Evolutionary conservation across 495 filamentous ascomycete species (phyloP).

Genomic region (Oleoguttula mirabilis): DNA sequence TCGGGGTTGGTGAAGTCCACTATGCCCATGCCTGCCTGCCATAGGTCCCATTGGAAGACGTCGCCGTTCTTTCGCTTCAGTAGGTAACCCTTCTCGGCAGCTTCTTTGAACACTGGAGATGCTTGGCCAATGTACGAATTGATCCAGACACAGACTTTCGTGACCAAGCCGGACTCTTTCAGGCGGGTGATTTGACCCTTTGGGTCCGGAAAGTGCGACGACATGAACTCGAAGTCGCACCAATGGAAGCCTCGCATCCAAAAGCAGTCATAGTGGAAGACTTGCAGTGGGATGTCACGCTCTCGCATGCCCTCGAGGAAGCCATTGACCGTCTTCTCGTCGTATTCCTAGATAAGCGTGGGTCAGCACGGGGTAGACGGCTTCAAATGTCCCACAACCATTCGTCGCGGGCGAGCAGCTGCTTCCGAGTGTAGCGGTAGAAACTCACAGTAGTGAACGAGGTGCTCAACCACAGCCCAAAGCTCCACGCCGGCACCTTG

Average conservation of each 20-base stretch:
- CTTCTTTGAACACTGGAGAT: slow-evolving; percentile 50
- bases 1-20: slow-evolving; percentile 63
- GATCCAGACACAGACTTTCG: slow-evolving; percentile 51
- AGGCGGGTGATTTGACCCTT: slow-evolving; percentile 48
- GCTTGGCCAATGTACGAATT: slow-evolving; percentile 61
- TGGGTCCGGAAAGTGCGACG: slow-evolving; percentile 57
- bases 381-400: too few species aligned
- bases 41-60: slow-evolving; percentile 62
- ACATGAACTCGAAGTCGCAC: slow-evolving; percentile 62
- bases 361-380: too few species aligned
- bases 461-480: slow-evolving; percentile 59
- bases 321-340: slow-evolving; percentile 51
- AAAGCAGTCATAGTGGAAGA: slow-evolving; percentile 63
- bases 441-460: slow-evolving; percentile 60
- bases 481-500: slow-evolving; percentile 55
- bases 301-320: slow-evolving; percentile 58
- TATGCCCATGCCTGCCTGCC: slow-evolving; percentile 64
- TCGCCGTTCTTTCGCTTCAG: slow-evolving; percentile 58
- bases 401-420: too few species aligned
- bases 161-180: slow-evolving; percentile 49
- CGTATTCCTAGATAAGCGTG: too few species aligned
- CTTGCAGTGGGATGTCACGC: slow-evolving; percentile 51
- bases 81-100: slow-evolving; percentile 54
- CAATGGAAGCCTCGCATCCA: slow-evolving; percentile 57
- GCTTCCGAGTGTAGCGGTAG: too few species aligned